Conservation (phyloP, 257 asterid genomes). For the Buddleja alternifolia region DNA sequence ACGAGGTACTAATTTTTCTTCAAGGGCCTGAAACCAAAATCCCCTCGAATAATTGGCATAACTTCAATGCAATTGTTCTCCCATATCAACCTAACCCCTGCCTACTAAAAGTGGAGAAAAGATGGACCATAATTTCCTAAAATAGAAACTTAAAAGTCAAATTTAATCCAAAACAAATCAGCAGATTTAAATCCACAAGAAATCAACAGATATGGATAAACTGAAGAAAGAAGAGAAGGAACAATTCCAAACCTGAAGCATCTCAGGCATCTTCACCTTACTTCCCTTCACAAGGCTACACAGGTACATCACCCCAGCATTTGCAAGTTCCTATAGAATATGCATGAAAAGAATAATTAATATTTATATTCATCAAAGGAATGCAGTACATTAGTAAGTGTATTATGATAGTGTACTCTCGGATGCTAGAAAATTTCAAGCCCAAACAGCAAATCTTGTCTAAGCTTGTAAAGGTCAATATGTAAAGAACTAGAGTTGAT, state of each 20-base stretch:
- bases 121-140: not conserved
- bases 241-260: conserved; percentile 56
- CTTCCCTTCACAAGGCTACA: conserved; percentile 58
- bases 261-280: conserved; percentile 63
- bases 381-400: too few relatives aligned
- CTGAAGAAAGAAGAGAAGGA: conserved; percentile 14
- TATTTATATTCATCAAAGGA: not conserved
- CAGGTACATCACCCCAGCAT: conserved; percentile 77
- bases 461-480: conserved; percentile 10
- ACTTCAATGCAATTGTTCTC: not conserved
- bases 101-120: not conserved
- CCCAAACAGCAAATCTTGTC: not conserved
- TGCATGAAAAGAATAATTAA: conserved; percentile 11
- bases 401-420: too few relatives aligned
- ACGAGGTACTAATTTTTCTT: too few relatives aligned
- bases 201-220: not conserved
- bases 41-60: not conserved
- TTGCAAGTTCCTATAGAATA: conserved; percentile 63
- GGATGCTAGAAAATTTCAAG: not conserved
- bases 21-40: not conserved
- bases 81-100: not conserved
- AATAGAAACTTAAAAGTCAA: not conserved
- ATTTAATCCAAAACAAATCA: not conserved
- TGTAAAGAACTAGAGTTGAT: not conserved
- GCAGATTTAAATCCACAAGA: not conserved